Conservation (phyloP, 2,329 filamentous ascomycete species). For the Trichoderma arundinaceum region DNA sequence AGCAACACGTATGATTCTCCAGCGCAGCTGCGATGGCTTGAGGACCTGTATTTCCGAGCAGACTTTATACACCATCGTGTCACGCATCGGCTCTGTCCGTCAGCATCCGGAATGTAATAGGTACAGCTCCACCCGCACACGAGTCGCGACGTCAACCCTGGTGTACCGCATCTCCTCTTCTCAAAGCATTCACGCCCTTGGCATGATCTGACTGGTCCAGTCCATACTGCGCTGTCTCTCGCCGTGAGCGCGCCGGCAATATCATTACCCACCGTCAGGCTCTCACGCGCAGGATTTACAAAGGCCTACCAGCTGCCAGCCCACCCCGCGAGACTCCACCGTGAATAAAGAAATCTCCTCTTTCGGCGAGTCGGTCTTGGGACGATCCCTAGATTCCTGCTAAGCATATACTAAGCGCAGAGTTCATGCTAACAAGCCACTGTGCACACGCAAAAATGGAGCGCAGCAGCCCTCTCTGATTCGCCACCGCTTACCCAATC, state of each 20-base stretch:
- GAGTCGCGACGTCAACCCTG: constrained; percentile 11
- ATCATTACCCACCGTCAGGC: constrained; percentile 1
- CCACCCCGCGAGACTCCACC: constrained; percentile 2
- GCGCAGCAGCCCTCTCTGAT: constrained; percentile 1
- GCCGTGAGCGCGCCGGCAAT: neutral
- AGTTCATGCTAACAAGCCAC: constrained; percentile 4
- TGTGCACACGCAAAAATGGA: neutral
- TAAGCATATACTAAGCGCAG: neutral
- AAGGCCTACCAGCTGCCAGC: neutral
- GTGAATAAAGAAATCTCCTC: neutral
- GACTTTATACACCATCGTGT: neutral
- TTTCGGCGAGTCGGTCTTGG: constrained; percentile 1
- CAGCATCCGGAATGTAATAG: neutral
- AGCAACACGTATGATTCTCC: constrained; percentile 5
- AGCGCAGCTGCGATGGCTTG: neutral
- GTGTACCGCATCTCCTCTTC: neutral
- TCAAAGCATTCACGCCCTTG: neutral
- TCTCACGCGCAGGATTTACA: neutral
- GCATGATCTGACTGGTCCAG: neutral
- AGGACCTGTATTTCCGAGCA: neutral
- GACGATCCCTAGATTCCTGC: no score
- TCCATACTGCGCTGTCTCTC: neutral
- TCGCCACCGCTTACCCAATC: constrained; percentile 38
- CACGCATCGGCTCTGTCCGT: neutral
- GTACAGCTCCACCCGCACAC: neutral